Base-by-base conservation (phyloP, 2,329 filamentous ascomycete species). In the Colletotrichum godetiae region DNA sequence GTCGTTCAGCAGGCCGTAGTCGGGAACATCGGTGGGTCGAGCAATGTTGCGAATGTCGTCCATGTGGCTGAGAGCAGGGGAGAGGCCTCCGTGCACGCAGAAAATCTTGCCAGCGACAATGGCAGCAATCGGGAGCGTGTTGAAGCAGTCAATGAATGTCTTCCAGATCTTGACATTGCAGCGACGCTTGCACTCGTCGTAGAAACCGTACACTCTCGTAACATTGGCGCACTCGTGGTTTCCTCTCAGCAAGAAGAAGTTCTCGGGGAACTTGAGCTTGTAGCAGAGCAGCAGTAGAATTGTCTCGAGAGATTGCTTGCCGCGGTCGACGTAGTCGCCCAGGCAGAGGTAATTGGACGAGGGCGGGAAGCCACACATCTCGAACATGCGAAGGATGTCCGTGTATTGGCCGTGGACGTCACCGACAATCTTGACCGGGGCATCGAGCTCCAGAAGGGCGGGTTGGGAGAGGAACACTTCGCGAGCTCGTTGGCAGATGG, bases 81-180 rank as follows among this genome's bases (percentile, higher is more conserved):
- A 98, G 27, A 99, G 87, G 15, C 97, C 97, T 63, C 97, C 97
- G 79, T 99, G 97, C 19, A 98, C 96, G 79, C 95, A 98, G 82
- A 98, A 98, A 71, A 98, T 98, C 86, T 98, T 98, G 76, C 94
- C 95, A 2, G 95, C 96, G 49, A 98, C 95, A 79, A 98, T 98
- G n/a, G 96, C 92, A 56, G 96, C 96, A 79, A 98, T 98, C 0
- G 96, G 96, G 57, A 98, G 89, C 55, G 93, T 95, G 82, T 98
- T 98, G 88, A 98, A 98, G 31, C 94, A 97, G 81, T 98, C 96
- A 65, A 98, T 92, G 80, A 98, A 98, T 0, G 95, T 97, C 87
- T 98, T 98, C 96, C 96, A 98, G 68, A 97, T 92, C 86, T 98
- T 98, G 82, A 98, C 94, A 81, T 98, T 98, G 86, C 94, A 98